phyloP scores from a whole-genome alignment of 2,329 filamentous ascomycete genomes.

The Thielaviopsis populi region DNA sequence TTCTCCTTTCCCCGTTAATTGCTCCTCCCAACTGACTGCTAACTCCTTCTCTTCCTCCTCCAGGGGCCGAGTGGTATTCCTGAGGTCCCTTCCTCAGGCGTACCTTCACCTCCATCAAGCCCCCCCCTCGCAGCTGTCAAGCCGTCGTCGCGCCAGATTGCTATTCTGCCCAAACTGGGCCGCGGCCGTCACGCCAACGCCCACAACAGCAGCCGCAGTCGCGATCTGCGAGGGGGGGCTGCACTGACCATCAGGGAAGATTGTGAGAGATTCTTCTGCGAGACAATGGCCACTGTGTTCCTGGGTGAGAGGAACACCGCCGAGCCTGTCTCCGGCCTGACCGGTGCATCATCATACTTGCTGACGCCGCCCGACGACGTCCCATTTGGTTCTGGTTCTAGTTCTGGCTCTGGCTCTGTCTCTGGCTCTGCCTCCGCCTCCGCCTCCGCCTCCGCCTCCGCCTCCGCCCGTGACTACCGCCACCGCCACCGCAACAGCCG shows the following conservation, averaged over 20 bases:
- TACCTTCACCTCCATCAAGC: conserved; percentile 73
- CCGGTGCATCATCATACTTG: conserved; percentile 49
- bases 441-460: too few relatives aligned
- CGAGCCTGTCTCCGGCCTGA: conserved; percentile 69
- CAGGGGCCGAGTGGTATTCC: conserved; percentile 84
- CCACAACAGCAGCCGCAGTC: conserved; percentile 24
- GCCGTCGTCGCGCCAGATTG: conserved; percentile 47
- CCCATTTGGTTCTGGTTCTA: not conserved
- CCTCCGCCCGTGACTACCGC: conserved; percentile 18
- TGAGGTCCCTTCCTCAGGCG: conserved; percentile 76
- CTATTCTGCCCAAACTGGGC: conserved; percentile 43
- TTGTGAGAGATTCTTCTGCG: conserved; percentile 99
- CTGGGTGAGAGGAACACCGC: conserved; percentile 80
- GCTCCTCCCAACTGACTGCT: not conserved
- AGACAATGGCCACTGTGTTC: conserved; percentile 86
- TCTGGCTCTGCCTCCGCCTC: not conserved
- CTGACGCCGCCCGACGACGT: conserved; percentile 41
- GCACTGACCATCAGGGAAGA: conserved; percentile 94
- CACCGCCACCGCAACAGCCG: not conserved
- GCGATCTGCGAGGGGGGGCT: conserved; percentile 68
- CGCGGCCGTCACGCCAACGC: conserved; percentile 20
- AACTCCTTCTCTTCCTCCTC: conserved; percentile 17
- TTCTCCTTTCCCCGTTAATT: conserved; percentile 6
- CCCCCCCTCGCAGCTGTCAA: conserved; percentile 71
- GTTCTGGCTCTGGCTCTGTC: not conserved